Evolutionary conservation across 208 protist species (phyloP), one percentile per base, ranked within the genome.

Genomic region (Novymonas esmeraldas): DNA sequence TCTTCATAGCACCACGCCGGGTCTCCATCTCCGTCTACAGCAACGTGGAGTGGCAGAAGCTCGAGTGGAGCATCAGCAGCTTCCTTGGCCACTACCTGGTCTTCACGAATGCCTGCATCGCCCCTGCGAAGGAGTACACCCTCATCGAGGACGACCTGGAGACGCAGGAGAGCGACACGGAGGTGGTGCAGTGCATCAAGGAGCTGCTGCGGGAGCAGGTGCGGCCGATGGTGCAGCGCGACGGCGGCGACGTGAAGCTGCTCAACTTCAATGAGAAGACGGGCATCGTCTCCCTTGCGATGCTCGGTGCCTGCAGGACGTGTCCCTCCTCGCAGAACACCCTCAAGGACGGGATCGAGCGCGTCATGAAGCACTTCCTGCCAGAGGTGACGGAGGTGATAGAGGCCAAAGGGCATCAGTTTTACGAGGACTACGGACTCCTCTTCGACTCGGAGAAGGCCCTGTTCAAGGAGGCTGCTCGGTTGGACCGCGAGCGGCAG

Each of bases 101-200:
- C 57, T 82, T 90, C 61, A 88, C 79, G 57, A 87, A 85, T 72
- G 60, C 50, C 6, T 94, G 87, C 70, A 66, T 95, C 3, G 59
- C 92, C 28, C 83, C 89, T 9, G 84, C 76, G 16, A 72, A 75
- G 65, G 85, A 93, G 80, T 94, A 95, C 79, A 71, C 81, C 13
- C 65, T 95, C 11, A 75, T 97, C 26, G 86, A 93, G 62, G 89
- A 97, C 48, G 93, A 98, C 48, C 79, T 96, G 2, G 71, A 73
- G 7, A 6, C 87, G 22, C 59, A 59, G 31, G 82, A 90, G 48
- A 71, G 64, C 22, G 95, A 98, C 71, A 80, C 81, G 2, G 93
- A 97, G 81, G 86, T 94, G 46, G 34, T 98, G 52, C 90, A 95
- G 85, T 95, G 90, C 71, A 95, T 98, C 55, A 98, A 98, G 81